Base-by-base conservation (phyloP, 176 grass and related monocot genomes). In the Puccinellia tenuiflora region DNA sequence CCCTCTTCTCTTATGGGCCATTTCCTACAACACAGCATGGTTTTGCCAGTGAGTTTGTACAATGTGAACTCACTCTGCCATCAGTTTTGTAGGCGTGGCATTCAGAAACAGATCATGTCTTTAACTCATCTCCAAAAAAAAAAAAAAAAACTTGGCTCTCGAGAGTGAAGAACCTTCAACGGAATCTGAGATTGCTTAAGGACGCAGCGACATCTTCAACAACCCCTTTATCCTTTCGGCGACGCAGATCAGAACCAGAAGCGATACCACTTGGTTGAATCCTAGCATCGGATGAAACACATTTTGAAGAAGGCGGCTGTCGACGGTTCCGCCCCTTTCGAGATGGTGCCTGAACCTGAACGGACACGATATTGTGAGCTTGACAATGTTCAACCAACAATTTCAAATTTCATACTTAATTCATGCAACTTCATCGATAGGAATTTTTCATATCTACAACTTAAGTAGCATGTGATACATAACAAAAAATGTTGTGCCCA, bases 301-400 rank as follows among this genome's bases (percentile, higher is more conserved):
- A 13, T 20, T 22, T 77, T 6, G 2, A 56, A 5, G 65, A 73
- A 67, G 2, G 60, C 1, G 2, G 60, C 1, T 40, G 21, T 29
- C 2, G 26, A 39, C 56, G n/a, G 6, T 75, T 73, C 48, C 17
- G 11, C 20, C 9, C 68, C 35, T 6, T 68, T 17, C 16, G 21
- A 12, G 68, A 67, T 59, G 11, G 26, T 24, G 56, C 68, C 70
- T 84, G 76, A 46, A 74, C 86, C 81, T 84, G 39, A 39, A 59
- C 17, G 24, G 46, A 25, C 40, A 80, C 31, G 6, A 48, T 57
- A 37, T 3, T 67, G 68, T 68, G 39, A 75, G 14, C 46, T 45
- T 57, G 5, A 17, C 9, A 57, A 79, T 6, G 16, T 38, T 73
- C 15, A 79, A 11, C 33, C 55, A 75, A 7, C 4, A 45, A 6